Base-by-base conservation (phyloP, 768 basidiomycete species). In the Suillus discolor region DNA sequence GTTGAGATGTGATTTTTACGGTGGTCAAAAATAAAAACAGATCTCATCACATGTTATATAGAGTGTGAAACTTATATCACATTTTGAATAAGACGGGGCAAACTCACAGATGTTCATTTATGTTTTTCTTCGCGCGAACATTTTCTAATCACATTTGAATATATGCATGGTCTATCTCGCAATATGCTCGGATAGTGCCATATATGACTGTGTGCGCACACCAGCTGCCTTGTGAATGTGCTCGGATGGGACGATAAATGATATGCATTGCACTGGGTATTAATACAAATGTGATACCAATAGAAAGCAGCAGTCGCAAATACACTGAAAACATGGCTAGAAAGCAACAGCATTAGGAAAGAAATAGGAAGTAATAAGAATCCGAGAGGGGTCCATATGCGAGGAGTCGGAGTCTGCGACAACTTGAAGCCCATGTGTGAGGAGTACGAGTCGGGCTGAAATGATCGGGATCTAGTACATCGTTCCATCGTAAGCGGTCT, bases 181-280 rank as follows among this genome's bases (percentile, higher is more conserved):
- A 38, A 38, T 38, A 38, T 38, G 9, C 38, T 47, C 45, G 16
- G 7, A 47, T 23, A 47, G 18, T 18, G 23, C 45, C 12, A 15
- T 47, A 47, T n/a, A n/a, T n/a, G n/a, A n/a, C n/a, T n/a, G n/a
- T 47, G 45, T 47, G 45, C n/a, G 45, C 45, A 47, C 45, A n/a
- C n/a, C 45, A 47, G n/a, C 8, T 47, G n/a, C n/a, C 5, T 47
- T 47, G n/a, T 6, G 4, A 47, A 47, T 47, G 45, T 47, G 45
- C 45, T 47, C 11, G 45, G 45, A 47, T 47, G 45, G n/a, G 20
- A 47, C n/a, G n/a, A 47, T n/a, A 47, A 47, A 47, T 23, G n/a
- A 47, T 47, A 47, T 47, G 5, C 45, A 47, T 47, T 47, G 20
- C 45, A 47, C 45, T 47, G 20, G n/a, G n/a, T 47, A 47, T 23